A percentile compares a stretch with the other conserved stretches of the same genome.
Evolutionary conservation across 2,329 filamentous ascomycete species (phyloP).

Genomic region (Fusarium redolens): DNA sequence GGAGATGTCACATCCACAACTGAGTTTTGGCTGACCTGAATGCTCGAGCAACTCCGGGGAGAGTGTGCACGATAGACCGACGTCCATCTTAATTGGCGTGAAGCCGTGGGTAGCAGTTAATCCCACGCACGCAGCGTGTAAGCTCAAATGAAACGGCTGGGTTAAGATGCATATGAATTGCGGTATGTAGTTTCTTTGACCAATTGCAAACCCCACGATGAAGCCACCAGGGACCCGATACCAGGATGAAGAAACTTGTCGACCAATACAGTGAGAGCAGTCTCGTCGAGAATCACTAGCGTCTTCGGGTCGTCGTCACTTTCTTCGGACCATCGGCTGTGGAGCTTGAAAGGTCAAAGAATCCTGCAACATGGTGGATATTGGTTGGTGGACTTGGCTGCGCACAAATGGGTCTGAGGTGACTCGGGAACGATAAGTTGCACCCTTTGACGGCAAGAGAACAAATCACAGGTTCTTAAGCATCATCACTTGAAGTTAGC

Average conservation of each 20-base stretch:
- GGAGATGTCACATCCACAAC: slow-evolving; percentile 29
- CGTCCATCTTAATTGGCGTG: slow-evolving; percentile 25
- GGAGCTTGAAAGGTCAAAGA: slow-evolving; percentile 21
- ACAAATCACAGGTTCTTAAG: slow-evolving; percentile 32
- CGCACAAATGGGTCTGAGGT: slow-evolving; percentile 20
- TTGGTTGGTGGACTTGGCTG: slow-evolving; percentile 27
- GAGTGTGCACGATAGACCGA: slow-evolving; percentile 4
- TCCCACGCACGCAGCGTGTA: slow-evolving; percentile 22
- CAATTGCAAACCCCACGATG: slow-evolving; percentile 23
- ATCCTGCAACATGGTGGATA: slow-evolving; percentile 32
- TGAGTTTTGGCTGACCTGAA: neutral
- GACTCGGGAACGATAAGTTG: slow-evolving; percentile 22
- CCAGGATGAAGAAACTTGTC: slow-evolving; percentile 21
- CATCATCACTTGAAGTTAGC: neutral
- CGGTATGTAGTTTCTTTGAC: slow-evolving; percentile 32
- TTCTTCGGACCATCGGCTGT: slow-evolving; percentile 45
- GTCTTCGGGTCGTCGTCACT: slow-evolving; percentile 46
- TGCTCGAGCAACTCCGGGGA: slow-evolving; percentile 2
- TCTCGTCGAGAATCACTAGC: slow-evolving; percentile 32
- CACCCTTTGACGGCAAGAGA: slow-evolving; percentile 15
- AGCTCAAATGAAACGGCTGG: slow-evolving; percentile 15
- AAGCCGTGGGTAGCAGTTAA: neutral
- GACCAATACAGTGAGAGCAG: slow-evolving; percentile 34
- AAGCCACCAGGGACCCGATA: neutral
- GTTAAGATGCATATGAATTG: slow-evolving; percentile 6